Evolutionary conservation across 2,329 filamentous ascomycete genomes (phyloP).

Genomic region (Beauveria sp.): DNA sequence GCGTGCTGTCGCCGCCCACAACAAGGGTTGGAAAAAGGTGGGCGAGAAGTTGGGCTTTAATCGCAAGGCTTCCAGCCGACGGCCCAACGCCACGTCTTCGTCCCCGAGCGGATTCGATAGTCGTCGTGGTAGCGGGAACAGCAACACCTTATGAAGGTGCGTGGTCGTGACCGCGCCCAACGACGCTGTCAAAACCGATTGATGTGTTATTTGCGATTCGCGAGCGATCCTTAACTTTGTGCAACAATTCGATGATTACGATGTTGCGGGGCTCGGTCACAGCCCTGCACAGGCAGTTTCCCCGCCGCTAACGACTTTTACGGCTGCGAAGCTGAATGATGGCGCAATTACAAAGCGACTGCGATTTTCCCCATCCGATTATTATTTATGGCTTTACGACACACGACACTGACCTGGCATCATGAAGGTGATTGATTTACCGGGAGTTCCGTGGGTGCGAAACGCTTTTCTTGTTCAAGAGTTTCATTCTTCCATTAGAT

Average conservation of each 20-base stretch:
- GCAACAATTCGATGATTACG: constrained; percentile 1
- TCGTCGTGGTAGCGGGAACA: constrained; percentile 27
- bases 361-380: constrained; percentile 17
- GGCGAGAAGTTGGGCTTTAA: constrained; percentile 53
- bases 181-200: constrained; percentile 21
- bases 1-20: constrained; percentile 46
- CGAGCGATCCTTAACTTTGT: neutral
- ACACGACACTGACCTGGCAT: constrained; percentile 12
- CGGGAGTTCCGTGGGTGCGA: neutral
- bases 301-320: constrained; percentile 36
- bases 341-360: constrained; percentile 19
- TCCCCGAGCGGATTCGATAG: constrained; percentile 19
- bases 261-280: neutral
- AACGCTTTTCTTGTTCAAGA: neutral
- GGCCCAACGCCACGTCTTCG: constrained; percentile 37
- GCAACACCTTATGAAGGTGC: constrained; percentile 46
- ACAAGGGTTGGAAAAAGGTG: constrained; percentile 58
- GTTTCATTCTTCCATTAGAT: neutral
- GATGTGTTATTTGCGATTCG: constrained; percentile 10
- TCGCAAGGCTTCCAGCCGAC: constrained; percentile 41
- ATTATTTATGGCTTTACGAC: constrained; percentile 11
- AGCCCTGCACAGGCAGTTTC: constrained; percentile 18
- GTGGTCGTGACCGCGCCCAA: constrained; percentile 47
- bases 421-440: constrained; percentile 4
- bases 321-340: constrained; percentile 45